Base-by-base conservation (phyloP, 2,329 filamentous ascomycete species). In the Periconia digitata region DNA sequence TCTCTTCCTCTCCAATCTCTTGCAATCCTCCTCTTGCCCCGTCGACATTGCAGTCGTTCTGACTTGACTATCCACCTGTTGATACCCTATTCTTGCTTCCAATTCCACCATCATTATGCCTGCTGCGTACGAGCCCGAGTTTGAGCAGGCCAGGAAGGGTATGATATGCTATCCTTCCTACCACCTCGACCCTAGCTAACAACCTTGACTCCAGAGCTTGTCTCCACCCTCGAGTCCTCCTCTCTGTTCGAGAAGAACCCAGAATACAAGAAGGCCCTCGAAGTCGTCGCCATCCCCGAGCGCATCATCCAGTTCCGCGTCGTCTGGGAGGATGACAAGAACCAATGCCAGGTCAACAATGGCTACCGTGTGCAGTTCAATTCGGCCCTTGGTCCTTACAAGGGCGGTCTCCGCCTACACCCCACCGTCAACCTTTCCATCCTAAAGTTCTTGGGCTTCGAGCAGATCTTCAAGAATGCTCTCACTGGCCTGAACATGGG, bases 401-500 rank as follows among this genome's bases (percentile, higher is more conserved):
- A 97, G 84, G 94, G 94, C 60, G 94, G 94, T 72, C 85, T 97
- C 62, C 84, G 94, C 63, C 90, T 99, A 76, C 94, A 99, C 76
- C 94, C 92, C 54, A 85, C 86, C 10, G 90, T 94, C 75, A 94
- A 86, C 72, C 78, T 86, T 45, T 83, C 78, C 48, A 80, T 84
- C 68, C 84, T 99, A 67, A 99, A 99, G 81, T 97, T 97, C 79
- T 83, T 99, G 70, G 94, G 92, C 59, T 97, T 97, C 69, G 94
- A 99, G 85, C 94, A 97, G 80, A 95, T 92, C 78, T 97, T 97
- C 84, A 97, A 97, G 85, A 97, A 97, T 89, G 94, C 94, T 61
- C 80, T 97, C 62, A 97, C 94, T 54, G 94, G 94, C 70, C 78
- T 95, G 69, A 90, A 84, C 79, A 96, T 99, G 85, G 94, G 94